A percentile compares a stretch with the other conserved stretches of the same genome.
phyloP scores from a whole-genome alignment of 2,329 filamentous ascomycete species.

The Aureobasidium namibiae region DNA sequence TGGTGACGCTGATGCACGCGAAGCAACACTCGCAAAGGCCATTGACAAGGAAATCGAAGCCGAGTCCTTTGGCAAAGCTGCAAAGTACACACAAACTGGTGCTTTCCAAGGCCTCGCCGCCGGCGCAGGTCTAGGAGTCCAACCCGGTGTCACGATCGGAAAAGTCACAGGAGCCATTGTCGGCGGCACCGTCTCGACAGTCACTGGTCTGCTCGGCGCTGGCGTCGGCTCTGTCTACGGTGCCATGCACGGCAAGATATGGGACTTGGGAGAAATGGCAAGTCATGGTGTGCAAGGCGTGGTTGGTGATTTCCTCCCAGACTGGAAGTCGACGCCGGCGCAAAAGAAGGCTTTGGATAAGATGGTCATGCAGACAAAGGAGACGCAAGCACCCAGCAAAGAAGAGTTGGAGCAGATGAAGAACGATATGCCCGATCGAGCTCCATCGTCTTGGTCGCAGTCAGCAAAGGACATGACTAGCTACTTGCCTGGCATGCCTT shows the following conservation, averaged over 20 bases:
- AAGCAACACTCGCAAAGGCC: conserved; percentile 32
- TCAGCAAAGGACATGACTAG: conserved; percentile 27
- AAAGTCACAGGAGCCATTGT: conserved; percentile 30
- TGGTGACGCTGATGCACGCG: conserved; percentile 30
- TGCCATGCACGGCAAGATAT: conserved; percentile 28
- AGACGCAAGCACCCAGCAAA: conserved; percentile 25
- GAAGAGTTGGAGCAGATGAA: conserved; percentile 30
- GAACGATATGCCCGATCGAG: conserved; percentile 25
- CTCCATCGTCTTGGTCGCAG: conserved; percentile 27
- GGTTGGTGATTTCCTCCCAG: conserved; percentile 26
- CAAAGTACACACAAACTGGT: conserved; percentile 32
- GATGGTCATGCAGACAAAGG: conserved; percentile 30
- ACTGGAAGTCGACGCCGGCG: conserved; percentile 27
- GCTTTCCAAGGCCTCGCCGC: conserved; percentile 33
- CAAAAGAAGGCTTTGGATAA: conserved; percentile 30
- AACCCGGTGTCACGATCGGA: conserved; percentile 28
- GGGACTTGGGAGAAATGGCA: conserved; percentile 29
- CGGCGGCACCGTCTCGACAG: conserved; percentile 25
- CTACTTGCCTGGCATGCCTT: conserved; percentile 21
- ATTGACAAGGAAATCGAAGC: conserved; percentile 35
- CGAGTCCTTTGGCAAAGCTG: conserved; percentile 33
- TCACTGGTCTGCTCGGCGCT: conserved; percentile 28
- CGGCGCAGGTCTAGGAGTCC: conserved; percentile 30
- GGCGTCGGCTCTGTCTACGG: conserved; percentile 30
- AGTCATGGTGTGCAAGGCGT: conserved; percentile 27